These are phyloP conservation scores for Mollisiaceae sp. DNA, from an alignment of 2,329 filamentous ascomycete species.

Conservation along the genomic window DNA sequence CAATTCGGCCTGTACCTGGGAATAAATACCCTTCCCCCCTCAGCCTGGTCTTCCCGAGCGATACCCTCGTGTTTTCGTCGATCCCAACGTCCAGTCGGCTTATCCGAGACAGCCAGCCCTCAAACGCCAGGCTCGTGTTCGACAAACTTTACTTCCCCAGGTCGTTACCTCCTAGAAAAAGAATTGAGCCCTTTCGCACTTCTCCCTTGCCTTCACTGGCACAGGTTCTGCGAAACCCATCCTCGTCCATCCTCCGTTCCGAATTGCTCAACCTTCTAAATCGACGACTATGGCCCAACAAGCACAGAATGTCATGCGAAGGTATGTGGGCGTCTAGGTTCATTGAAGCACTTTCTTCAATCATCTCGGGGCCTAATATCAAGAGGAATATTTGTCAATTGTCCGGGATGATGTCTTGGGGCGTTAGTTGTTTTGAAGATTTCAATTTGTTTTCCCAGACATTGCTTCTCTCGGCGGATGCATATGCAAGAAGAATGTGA, in stretches of 20 bases:
- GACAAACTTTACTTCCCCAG: slow-evolving; percentile 27
- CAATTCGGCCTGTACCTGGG: background rate
- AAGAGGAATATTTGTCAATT: background rate
- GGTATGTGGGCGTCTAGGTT: slow-evolving; percentile 39
- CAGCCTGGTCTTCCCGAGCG: slow-evolving; percentile 7
- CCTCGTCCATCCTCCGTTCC: slow-evolving; percentile 10
- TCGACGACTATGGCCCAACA: slow-evolving; percentile 41
- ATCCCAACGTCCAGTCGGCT: slow-evolving; percentile 29
- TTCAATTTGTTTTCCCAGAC: slow-evolving; percentile 6
- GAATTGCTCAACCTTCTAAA: slow-evolving; percentile 18
- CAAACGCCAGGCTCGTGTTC: slow-evolving; percentile 36
- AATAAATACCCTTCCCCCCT: slow-evolving; percentile 10
- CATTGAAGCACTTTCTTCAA: background rate
- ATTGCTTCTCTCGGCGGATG: background rate
- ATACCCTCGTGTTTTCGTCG: slow-evolving; percentile 11
- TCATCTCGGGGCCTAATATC: background rate
- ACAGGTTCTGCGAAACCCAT: slow-evolving; percentile 28
- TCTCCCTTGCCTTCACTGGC: slow-evolving; percentile 32
- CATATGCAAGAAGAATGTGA: background rate
- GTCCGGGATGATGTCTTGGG: background rate
- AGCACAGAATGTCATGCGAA: slow-evolving; percentile 52
- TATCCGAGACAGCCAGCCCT: slow-evolving; percentile 26
- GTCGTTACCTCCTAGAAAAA: slow-evolving; percentile 19
- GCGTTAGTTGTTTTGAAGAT: background rate
- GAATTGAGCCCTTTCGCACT: slow-evolving; percentile 17